phyloP scores from a whole-genome alignment of 352 stramenopile genomes.

The Pythium aristosporum region DNA sequence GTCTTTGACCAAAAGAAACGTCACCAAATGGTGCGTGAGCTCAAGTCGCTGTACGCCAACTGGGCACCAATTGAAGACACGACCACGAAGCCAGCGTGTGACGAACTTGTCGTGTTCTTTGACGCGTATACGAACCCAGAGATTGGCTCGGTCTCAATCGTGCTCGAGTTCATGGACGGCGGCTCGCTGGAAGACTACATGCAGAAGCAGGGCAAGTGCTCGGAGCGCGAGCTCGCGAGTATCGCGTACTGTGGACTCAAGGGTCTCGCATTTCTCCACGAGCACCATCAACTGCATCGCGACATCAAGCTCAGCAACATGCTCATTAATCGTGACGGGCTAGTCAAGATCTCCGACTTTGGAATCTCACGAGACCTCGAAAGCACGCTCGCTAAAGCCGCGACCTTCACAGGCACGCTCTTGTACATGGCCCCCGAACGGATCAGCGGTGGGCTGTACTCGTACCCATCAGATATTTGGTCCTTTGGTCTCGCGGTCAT shows the following conservation, averaged over 20 bases:
- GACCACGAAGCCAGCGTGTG: conserved; percentile 44
- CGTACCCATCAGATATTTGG: conserved; percentile 84
- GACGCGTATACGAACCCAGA: conserved; percentile 91
- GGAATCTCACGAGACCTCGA: conserved; percentile 81
- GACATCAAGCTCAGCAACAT: conserved; percentile 97
- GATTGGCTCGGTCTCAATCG: conserved; percentile 85
- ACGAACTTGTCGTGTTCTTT: conserved; percentile 90
- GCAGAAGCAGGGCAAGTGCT: conserved; percentile 37
- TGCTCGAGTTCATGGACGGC: conserved; percentile 95
- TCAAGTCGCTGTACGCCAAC: conserved; percentile 85
- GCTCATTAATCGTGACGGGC: conserved; percentile 83
- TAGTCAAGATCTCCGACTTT: conserved; percentile 89
- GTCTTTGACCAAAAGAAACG: conserved; percentile 89
- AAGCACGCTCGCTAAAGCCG: conserved; percentile 83
- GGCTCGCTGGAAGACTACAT: conserved; percentile 86
- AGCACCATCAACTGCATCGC: conserved; percentile 89
- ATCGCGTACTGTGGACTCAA: conserved; percentile 78
- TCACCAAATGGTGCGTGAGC: conserved; percentile 86
- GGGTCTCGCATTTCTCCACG: conserved; percentile 88
- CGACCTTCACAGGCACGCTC: conserved; percentile 90
- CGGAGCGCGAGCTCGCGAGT: conserved; percentile 78
- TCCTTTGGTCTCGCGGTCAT: conserved; percentile 82
- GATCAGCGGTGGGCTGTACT: conserved; percentile 90
- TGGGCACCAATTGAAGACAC: conserved; percentile 66
- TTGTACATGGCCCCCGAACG: conserved; percentile 94